Evolutionary conservation across 2,329 filamentous ascomycete genomes (phyloP).

Genomic region (Diplodia mutila): DNA sequence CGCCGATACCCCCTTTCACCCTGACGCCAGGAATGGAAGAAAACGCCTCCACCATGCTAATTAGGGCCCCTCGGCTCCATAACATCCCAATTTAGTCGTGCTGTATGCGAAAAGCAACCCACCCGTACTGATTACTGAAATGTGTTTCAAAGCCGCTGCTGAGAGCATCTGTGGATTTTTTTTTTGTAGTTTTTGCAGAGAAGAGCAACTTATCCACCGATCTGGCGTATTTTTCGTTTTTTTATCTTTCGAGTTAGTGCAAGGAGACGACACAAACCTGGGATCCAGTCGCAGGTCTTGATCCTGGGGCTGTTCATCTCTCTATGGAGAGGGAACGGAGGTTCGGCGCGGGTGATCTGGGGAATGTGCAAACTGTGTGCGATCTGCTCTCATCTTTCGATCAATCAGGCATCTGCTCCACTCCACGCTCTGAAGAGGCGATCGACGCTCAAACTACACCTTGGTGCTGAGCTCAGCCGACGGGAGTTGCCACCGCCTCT

Average conservation of each 20-base stretch:
- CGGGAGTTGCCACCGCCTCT: conserved; percentile 16
- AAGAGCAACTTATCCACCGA: conserved; percentile 4
- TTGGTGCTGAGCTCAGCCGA: conserved; percentile 26
- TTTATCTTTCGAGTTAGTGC: conserved; percentile 5
- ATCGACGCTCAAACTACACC: conserved; percentile 23
- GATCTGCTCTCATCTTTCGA: conserved; percentile 18
- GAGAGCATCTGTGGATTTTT: background rate
- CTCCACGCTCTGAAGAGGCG: background rate
- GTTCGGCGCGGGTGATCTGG: conserved; percentile 5
- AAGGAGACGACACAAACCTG: conserved; percentile 20
- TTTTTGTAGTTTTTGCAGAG: conserved; percentile 10
- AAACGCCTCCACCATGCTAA: conserved; percentile 17
- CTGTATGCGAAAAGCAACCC: conserved; percentile 2
- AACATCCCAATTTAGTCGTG: conserved; percentile 2
- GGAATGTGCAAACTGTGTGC: conserved; percentile 7
- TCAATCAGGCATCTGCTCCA: conserved; percentile 25
- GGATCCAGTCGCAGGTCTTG: background rate
- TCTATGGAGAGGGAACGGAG: background rate
- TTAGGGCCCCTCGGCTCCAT: background rate
- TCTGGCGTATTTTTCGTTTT: background rate
- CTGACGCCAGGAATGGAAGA: background rate
- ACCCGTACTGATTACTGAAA: conserved; percentile 3
- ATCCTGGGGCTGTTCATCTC: background rate
- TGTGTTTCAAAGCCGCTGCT: background rate
- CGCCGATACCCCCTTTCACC: background rate